These are phyloP conservation scores for Arachis monticola DNA, from an alignment of 331 rosid species.

Conservation along the genomic window DNA sequence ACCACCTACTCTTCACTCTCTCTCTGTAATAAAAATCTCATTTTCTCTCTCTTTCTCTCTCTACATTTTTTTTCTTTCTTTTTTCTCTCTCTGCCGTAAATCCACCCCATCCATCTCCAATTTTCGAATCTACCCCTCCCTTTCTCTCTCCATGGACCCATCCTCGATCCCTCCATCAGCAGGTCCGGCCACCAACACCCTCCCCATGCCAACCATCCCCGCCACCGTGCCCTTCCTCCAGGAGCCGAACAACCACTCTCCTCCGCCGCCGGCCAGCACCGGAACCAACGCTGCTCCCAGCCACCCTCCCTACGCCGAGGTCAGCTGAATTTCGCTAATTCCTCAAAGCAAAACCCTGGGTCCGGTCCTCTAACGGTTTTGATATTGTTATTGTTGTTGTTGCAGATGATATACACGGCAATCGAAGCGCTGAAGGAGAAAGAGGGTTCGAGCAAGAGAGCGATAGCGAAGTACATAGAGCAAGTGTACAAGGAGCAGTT, in stretches of 20 bases:
- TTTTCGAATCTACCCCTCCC: conserved; percentile 43
- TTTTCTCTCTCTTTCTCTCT: background rate
- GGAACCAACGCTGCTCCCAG: background rate
- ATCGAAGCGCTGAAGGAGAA: conserved; percentile 73
- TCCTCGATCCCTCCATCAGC: conserved; percentile 42
- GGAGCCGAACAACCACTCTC: conserved; percentile 47
- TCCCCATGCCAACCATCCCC: conserved; percentile 14
- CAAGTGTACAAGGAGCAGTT: conserved; percentile 55
- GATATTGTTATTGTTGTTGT: background rate
- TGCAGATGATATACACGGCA: conserved; percentile 80
- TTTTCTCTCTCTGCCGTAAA: conserved; percentile 18
- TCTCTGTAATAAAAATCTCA: conserved; percentile 12
- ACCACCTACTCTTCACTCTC: conserved; percentile 39
- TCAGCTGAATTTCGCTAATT: background rate
- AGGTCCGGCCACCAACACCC: conserved; percentile 31
- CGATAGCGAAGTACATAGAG: conserved; percentile 81
- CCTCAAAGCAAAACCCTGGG: background rate
- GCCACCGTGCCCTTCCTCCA: conserved; percentile 31
- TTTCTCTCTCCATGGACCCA: conserved; percentile 60
- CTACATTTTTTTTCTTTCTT: background rate
- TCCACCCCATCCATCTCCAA: conserved; percentile 32
- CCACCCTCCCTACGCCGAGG: conserved; percentile 83
- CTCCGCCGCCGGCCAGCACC: conserved; percentile 19
- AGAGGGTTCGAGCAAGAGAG: conserved; percentile 80
- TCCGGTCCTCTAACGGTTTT: background rate